A percentile compares a stretch with the other conserved stretches of the same genome.
phyloP scores from a whole-genome alignment of 164 flowering plant species.

The Akebia trifoliata region DNA sequence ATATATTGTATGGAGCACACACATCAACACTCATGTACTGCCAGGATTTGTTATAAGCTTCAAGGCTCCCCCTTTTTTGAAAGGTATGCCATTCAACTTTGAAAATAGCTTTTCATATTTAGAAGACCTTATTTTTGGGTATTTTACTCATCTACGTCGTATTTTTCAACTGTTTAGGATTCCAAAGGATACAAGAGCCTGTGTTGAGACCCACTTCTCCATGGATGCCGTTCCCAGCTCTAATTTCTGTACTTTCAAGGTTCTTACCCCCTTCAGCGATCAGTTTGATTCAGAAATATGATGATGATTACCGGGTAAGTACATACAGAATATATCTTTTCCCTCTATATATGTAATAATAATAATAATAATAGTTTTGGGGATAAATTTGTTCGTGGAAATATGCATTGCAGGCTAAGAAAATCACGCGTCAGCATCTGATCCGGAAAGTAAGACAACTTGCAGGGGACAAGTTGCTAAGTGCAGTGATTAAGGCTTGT shows the following conservation, averaged over 20 bases:
- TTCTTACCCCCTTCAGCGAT: conserved; percentile 20
- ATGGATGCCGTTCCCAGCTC: conserved; percentile 34
- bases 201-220: conserved; percentile 30
- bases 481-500: conserved; percentile 42
- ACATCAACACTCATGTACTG: conserved; percentile 66
- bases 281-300: conserved; percentile 16
- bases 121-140: too few species aligned
- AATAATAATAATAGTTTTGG: too few species aligned
- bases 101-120: too few species aligned
- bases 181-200: not conserved
- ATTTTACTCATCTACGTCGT: not conserved
- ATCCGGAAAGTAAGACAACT: conserved; percentile 46
- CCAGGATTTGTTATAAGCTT: conserved; percentile 62
- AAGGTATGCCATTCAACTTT: conserved; percentile 24
- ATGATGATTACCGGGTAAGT: conserved; percentile 25
- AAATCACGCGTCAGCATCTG: conserved; percentile 46
- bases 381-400: too few species aligned
- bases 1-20: conserved; percentile 59
- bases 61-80: conserved; percentile 28
- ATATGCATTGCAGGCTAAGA: conserved; percentile 46
- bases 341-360: too few species aligned
- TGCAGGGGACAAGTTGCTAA: conserved; percentile 63
- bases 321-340: too few species aligned
- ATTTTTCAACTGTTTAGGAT: conserved; percentile 1
- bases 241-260: conserved; percentile 24